These are phyloP conservation scores for Aurifilum marmelostoma DNA, from an alignment of 2,329 filamentous ascomycete species.

Conservation along the genomic window DNA sequence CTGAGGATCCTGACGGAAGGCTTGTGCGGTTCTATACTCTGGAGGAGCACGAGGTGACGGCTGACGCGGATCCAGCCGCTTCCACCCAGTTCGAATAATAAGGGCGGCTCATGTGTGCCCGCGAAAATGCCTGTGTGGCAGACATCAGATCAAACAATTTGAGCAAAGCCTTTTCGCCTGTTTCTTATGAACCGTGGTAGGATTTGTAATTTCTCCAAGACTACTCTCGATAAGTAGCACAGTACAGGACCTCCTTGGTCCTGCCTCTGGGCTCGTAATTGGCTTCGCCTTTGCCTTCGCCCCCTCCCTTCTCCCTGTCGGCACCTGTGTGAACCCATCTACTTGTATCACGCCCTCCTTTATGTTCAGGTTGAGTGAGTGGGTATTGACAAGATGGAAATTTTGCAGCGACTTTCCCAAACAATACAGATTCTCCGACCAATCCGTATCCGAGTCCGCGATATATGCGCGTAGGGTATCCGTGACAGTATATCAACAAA, in stretches of 20 bases:
- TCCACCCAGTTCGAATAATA: neutral
- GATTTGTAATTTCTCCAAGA: neutral
- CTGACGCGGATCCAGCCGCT: neutral
- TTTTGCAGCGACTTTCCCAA: neutral
- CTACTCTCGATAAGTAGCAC: conserved; percentile 3
- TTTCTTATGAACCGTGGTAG: neutral
- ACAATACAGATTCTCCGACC: neutral
- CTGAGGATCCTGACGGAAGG: conserved; percentile 6
- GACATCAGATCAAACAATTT: neutral
- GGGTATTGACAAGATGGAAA: conserved; percentile 6
- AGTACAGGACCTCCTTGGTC: neutral
- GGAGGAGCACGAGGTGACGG: conserved; percentile 7
- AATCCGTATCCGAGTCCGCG: conserved; percentile 19
- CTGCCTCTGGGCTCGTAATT: neutral
- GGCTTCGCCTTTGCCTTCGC: neutral
- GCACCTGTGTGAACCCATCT: neutral
- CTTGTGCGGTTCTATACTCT: conserved; percentile 6
- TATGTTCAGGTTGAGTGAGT: neutral
- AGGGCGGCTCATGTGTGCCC: neutral
- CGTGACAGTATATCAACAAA: conserved; percentile 28
- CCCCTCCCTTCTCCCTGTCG: neutral
- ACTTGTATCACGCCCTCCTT: neutral
- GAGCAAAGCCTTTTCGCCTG: neutral
- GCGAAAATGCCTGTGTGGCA: neutral
- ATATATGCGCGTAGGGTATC: conserved; percentile 28